Conservation (phyloP, 192 early-diverging fungal species). For the Entomortierella beljakovae region DNA sequence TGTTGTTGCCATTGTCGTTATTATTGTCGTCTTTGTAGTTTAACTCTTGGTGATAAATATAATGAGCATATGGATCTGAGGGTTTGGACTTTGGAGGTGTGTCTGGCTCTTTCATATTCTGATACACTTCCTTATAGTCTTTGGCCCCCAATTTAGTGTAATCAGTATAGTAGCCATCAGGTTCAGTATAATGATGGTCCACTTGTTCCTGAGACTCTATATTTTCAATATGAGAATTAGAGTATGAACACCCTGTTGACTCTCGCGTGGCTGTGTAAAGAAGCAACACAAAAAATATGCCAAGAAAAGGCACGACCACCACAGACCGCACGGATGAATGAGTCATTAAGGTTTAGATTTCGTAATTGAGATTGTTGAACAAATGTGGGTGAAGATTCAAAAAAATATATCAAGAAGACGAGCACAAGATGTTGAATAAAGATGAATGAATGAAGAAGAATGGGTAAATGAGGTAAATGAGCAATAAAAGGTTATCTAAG, state of each 20-base stretch:
- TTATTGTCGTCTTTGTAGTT: neutral
- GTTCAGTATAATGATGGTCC: neutral
- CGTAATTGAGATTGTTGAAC: too few species aligned
- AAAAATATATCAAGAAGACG: too few species aligned
- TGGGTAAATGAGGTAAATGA: too few species aligned
- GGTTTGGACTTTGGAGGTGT: conserved; percentile 30
- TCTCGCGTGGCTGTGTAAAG: neutral
- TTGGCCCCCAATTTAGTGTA: neutral
- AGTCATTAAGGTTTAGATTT: too few species aligned
- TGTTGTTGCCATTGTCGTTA: neutral
- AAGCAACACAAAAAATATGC: neutral
- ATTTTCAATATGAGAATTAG: too few species aligned
- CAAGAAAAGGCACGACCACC: neutral
- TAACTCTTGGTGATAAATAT: conserved; percentile 44
- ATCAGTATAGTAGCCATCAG: neutral
- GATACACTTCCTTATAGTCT: neutral
- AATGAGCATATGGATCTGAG: conserved; percentile 44
- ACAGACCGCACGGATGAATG: neutral
- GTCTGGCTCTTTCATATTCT: conserved; percentile 29
- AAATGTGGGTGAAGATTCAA: too few species aligned
- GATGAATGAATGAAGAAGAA: too few species aligned
- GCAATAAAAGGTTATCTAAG: too few species aligned
- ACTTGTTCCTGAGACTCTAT: too few species aligned
- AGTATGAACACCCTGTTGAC: neutral
- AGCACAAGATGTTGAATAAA: too few species aligned